A percentile compares a stretch with the other conserved stretches of the same genome.
Evolutionary conservation across 257 asterid genomes (phyloP).

Genomic region (Thymus quinquecostatus): DNA sequence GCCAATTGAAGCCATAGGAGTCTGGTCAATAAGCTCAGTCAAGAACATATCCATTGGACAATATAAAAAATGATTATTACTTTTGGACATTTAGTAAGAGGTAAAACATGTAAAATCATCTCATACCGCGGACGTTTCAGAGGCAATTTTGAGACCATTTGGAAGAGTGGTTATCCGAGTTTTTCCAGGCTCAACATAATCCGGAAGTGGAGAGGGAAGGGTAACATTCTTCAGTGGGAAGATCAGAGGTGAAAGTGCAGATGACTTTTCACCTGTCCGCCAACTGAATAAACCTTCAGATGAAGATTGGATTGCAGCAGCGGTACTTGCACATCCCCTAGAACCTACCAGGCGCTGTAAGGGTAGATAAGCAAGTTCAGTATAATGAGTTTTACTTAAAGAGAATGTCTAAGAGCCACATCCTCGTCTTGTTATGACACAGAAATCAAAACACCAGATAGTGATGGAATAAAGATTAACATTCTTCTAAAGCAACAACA

Average conservation of each 20-base stretch:
- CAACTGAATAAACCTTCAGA: conserved; percentile 69
- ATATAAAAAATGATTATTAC: neutral
- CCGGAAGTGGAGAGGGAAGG: conserved; percentile 69
- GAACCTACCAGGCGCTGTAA: conserved; percentile 47
- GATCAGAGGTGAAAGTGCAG: conserved; percentile 61
- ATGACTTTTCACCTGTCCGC: conserved; percentile 62
- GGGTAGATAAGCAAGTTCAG: conserved; percentile 13
- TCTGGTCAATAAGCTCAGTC: conserved; percentile 48
- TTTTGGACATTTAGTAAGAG: neutral
- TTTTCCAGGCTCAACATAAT: conserved; percentile 64
- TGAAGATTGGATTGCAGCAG: conserved; percentile 57
- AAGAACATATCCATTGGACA: conserved; percentile 12
- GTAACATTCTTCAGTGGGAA: conserved; percentile 60
- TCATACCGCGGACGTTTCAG: conserved; percentile 76
- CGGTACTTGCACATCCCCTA: conserved; percentile 62
- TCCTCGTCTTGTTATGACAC: neutral
- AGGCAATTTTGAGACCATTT: conserved; percentile 73
- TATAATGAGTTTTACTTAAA: neutral
- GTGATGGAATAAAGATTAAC: conserved; percentile 6
- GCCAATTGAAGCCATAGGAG: conserved; percentile 80
- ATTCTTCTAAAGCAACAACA: neutral
- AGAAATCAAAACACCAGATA: neutral
- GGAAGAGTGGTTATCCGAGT: conserved; percentile 67
- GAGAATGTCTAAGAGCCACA: neutral
- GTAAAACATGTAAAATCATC: neutral